Base-by-base conservation (phyloP, 2,329 filamentous ascomycete species). In the Phyllosticta citrichinensis region DNA sequence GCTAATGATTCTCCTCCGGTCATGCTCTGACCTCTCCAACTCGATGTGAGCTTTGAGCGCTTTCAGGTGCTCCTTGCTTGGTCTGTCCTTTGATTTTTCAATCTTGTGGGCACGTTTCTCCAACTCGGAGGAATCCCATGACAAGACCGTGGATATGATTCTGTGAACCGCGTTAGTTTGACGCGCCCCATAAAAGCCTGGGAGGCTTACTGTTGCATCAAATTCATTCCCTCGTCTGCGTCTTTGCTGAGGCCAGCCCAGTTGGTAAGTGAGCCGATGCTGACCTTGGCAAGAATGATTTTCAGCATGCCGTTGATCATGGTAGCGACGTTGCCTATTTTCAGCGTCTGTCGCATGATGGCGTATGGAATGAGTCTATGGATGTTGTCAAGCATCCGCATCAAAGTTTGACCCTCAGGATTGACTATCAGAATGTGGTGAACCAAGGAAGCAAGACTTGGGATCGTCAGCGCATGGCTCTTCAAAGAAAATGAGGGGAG, bases 221-320 rank as follows among this genome's bases (percentile, higher is more conserved):
- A 71, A 69, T 92, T 94, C 87, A 90, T 89, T 55, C 89, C 89
- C 65, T 91, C 87, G 64, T 90, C 84, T 0, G 86, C 82, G 55
- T 83, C 84, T 55, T 83, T 81, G 0, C 87, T 91, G 50, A 90
- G 71, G 0, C 89, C 88, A 11, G 92, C 81, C 87, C 87, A 93
- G 70, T 91, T 92, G 4, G 89, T 90, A 57, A 93, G 74, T 8
- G 84, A 84, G 1, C 84, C 85, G 4, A 93, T 78, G 65, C 87
- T 88, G 61, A 91, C 76, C 74, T 94, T 94, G n/a, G 88, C 85
- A 14, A 94, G 79, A 17, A 92, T 79, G 17, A 93, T 75, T 58
- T 80, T 82, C 70, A 89, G 81, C 80, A 93, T 86, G 62, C 81
- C 88, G 67, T 82, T 88, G 61, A 93, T 86, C 89, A 94, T 92